These are phyloP conservation scores for Blechomonas ayalai DNA, from an alignment of 208 protist species.

Conservation along the genomic window DNA sequence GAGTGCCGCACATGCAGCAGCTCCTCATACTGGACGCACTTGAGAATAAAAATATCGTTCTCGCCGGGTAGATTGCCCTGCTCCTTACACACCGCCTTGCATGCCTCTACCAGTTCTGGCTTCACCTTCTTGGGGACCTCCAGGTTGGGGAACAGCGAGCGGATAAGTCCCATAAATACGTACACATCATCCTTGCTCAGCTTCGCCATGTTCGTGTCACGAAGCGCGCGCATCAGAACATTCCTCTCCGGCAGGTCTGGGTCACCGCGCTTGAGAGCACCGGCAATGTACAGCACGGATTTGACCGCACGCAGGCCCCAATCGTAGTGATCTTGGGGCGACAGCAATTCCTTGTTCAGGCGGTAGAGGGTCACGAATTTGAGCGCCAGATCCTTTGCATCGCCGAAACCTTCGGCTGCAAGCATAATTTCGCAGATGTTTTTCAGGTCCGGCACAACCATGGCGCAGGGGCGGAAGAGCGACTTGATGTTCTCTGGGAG, in stretches of 20 bases:
- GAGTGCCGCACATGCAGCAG: constrained; percentile 98
- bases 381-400: constrained; percentile 94
- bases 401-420: constrained; percentile 94
- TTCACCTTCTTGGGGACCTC: constrained; percentile 94
- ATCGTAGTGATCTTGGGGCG: constrained; percentile 98
- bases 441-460: constrained; percentile 97
- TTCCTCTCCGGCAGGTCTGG: constrained; percentile 93
- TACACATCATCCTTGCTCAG: constrained; percentile 96
- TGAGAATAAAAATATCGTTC: constrained; percentile 98
- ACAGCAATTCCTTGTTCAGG: constrained; percentile 96
- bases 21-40: constrained; percentile 98
- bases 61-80: constrained; percentile 91
- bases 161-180: constrained; percentile 97
- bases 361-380: constrained; percentile 98
- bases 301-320: constrained; percentile 99
- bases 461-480: constrained; percentile 96
- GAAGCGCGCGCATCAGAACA: constrained; percentile 96
- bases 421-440: constrained; percentile 99
- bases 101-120: constrained; percentile 83
- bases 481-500: constrained; percentile 97
- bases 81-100: constrained; percentile 89
- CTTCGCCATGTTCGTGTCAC: constrained; percentile 98
- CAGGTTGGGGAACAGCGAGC: constrained; percentile 96
- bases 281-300: constrained; percentile 96
- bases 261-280: constrained; percentile 94